Base-by-base conservation (phyloP, 345 rosid species). In the Angophora floribunda region DNA sequence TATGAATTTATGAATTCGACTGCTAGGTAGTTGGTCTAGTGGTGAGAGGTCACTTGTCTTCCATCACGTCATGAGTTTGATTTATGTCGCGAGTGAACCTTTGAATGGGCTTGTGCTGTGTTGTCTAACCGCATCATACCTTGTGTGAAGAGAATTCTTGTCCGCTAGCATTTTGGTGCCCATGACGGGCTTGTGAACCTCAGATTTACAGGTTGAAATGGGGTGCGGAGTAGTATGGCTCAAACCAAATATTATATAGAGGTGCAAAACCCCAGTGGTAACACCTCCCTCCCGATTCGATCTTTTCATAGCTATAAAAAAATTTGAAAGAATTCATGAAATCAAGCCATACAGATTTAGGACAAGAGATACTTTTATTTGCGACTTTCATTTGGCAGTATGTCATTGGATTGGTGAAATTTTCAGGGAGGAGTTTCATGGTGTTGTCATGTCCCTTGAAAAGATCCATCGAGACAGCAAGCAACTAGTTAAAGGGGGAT, bases 341-440 rank as follows among this genome's bases (percentile, higher is more conserved):
- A 59, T 49, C 82, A 75, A 75, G 49, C 49, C 49, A 19, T 41
- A 17, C 28, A 9, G 28, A 75, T 75, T 41, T 75, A 75, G 82
- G 82, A 75, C 82, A 36, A 75, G 49, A 41, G 26, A 10, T 41
- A 75, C 14, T 19, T 75, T 75, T 75, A 10, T 45, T 75, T 75
- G 82, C 3, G 8, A 75, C 82, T 75, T 75, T 75, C 4, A 75
- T 41, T 75, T 44, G 82, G 44, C 49, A 36, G 49, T 75, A 41
- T 75, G 82, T 41, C 82, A 75, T 41, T 75, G 49, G 82, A 75
- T 75, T 75, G 82, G 82, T 41, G 13, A 75, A 41, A 75, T 75
- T 75, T 19, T 41, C 82, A 95, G 99, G 93, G 96, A 94, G 85
- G 96, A 96, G 85, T 95, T 96, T 90, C 85, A 61, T 36, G 89